Evolutionary conservation across 257 asterid species (phyloP).

Genomic region (Mitragyna speciosa): DNA sequence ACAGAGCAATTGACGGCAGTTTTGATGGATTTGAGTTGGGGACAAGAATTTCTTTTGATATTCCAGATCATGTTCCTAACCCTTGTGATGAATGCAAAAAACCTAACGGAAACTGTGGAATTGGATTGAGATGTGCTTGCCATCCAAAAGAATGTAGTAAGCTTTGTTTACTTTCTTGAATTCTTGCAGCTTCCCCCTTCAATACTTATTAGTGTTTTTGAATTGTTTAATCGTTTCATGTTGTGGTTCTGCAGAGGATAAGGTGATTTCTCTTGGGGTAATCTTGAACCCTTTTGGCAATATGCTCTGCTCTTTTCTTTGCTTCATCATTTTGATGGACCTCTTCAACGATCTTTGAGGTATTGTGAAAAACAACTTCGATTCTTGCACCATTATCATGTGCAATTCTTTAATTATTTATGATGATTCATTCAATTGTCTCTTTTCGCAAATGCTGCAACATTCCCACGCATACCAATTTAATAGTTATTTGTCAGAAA

Average conservation of each 20-base stretch:
- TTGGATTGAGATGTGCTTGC: constrained; percentile 65
- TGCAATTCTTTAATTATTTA: too few relatives aligned
- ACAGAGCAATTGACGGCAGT: constrained; percentile 14
- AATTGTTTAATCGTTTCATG: background rate
- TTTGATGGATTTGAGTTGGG: constrained; percentile 26
- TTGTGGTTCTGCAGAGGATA: constrained; percentile 44
- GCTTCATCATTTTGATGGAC: constrained; percentile 22
- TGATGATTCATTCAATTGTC: background rate
- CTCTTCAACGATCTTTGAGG: constrained; percentile 12
- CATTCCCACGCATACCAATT: background rate
- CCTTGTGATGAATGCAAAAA: constrained; percentile 60
- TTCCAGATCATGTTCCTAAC: constrained; percentile 61
- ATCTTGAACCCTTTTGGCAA: constrained; percentile 27
- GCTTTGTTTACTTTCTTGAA: constrained; percentile 16
- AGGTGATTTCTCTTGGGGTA: constrained; percentile 46
- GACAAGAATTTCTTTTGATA: constrained; percentile 48
- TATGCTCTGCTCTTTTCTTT: constrained; percentile 27
- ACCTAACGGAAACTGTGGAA: constrained; percentile 58
- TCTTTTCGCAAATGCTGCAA: background rate
- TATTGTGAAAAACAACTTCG: background rate
- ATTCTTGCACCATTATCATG: background rate
- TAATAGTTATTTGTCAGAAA: background rate
- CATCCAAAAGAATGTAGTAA: constrained; percentile 57
- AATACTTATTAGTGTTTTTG: background rate
- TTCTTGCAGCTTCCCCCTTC: background rate